These are phyloP conservation scores for Cordyceps tenuipes DNA, from an alignment of 2,329 filamentous ascomycete species.

Conservation along the genomic window DNA sequence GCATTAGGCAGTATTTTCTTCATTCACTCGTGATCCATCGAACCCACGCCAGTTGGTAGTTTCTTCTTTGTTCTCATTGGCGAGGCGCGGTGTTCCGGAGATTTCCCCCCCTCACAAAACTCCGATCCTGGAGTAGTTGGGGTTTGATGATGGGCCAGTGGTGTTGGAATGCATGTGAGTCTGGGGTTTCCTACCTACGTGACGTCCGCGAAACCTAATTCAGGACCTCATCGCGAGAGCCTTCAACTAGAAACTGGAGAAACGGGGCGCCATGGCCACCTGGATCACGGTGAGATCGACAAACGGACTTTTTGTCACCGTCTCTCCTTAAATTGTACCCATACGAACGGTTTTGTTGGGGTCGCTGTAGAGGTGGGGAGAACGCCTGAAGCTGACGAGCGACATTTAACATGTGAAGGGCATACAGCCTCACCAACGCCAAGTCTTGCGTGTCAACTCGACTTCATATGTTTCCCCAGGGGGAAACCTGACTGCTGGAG, in stretches of 20 bases:
- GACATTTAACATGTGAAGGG: neutral
- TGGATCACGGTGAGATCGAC: neutral
- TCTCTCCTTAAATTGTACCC: neutral
- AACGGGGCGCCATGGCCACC: neutral
- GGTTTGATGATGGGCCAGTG: no score
- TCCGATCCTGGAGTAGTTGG: no score
- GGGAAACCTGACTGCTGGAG: neutral
- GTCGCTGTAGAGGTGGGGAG: neutral
- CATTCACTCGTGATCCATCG: neutral
- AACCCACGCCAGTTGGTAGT: neutral
- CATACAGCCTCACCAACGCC: neutral
- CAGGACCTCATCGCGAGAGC: neutral
- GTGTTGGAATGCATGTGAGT: neutral
- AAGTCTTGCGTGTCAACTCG: neutral
- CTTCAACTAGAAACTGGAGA: neutral
- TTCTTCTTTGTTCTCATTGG: neutral
- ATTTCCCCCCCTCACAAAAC: no score
- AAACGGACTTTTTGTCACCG: neutral
- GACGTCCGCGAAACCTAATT: no score
- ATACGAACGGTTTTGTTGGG: neutral
- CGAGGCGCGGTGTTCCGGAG: neutral
- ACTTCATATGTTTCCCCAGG: neutral
- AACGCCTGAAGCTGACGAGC: neutral
- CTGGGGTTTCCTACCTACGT: no score
- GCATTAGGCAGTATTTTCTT: neutral